Evolutionary conservation across 2,329 filamentous ascomycete genomes (phyloP).

Genomic region (Hypomyces perniciosus): DNA sequence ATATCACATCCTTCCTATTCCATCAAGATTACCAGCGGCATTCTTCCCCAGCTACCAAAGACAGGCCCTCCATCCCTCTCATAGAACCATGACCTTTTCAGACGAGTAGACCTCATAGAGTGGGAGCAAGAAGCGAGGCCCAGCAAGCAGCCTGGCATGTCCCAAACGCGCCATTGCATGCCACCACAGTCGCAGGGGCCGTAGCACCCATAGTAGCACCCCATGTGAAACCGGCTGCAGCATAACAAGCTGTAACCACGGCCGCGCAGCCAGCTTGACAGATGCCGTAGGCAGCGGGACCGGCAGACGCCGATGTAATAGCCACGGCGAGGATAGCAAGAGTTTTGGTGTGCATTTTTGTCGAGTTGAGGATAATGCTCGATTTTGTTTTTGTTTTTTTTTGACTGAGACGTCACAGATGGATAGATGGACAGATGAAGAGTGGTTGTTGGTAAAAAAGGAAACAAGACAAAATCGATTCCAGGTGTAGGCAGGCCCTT

Average conservation of each 20-base stretch:
- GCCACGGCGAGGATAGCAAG: not conserved
- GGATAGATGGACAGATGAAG: too few species aligned
- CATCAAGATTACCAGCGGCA: too few species aligned
- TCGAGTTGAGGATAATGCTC: not conserved
- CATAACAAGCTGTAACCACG: constrained; percentile 40
- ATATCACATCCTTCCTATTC: too few species aligned
- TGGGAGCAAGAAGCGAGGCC: not conserved
- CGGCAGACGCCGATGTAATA: not conserved
- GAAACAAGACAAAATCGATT: too few species aligned
- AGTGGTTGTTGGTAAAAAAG: too few species aligned
- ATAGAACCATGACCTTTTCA: too few species aligned
- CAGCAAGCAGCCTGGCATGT: constrained; percentile 6
- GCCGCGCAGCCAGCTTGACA: constrained; percentile 40
- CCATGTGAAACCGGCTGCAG: constrained; percentile 36
- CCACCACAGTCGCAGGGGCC: constrained; percentile 32
- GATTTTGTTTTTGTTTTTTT: too few species aligned
- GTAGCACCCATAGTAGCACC: constrained; percentile 30
- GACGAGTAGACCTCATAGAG: too few species aligned
- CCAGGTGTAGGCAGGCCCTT: too few species aligned
- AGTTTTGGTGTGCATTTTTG: not conserved
- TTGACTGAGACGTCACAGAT: too few species aligned
- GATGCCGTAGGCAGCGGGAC: constrained; percentile 3
- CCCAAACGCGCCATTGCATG: constrained; percentile 38
- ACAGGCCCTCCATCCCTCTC: too few species aligned
- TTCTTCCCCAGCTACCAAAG: too few species aligned